Conservation (phyloP, 768 basidiomycete species). For the Leccinum subgranulosum region DNA sequence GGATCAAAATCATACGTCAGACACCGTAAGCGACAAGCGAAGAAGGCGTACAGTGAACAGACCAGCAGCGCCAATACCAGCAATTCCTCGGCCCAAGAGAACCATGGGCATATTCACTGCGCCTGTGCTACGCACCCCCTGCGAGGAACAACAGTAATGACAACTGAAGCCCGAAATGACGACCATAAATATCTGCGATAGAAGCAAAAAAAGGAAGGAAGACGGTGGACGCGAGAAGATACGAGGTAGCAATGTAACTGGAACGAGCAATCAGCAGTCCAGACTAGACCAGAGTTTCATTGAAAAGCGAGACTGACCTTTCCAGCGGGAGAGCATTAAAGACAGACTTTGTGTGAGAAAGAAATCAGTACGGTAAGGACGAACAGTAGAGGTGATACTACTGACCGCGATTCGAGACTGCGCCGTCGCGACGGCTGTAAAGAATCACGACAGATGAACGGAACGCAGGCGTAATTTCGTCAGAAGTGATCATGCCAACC, state of each 20-base stretch:
- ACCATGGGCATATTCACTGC: slow-evolving; percentile 44
- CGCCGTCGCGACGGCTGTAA: slow-evolving; percentile 48
- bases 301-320: slow-evolving; percentile 13
- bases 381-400: neutral
- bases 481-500: neutral
- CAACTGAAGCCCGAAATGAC: slow-evolving; percentile 45
- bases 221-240: slow-evolving; percentile 49
- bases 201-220: slow-evolving; percentile 52
- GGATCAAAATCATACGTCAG: neutral
- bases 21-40: neutral
- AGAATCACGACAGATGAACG: neutral
- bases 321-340: slow-evolving; percentile 28
- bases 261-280: neutral
- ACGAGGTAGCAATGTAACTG: slow-evolving; percentile 49
- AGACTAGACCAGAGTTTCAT: neutral
- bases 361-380: neutral
- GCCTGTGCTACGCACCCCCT: slow-evolving; percentile 46
- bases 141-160: slow-evolving; percentile 43
- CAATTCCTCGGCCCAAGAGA: slow-evolving; percentile 45
- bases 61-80: slow-evolving; percentile 49
- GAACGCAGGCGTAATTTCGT: neutral
- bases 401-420: slow-evolving; percentile 49
- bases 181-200: slow-evolving; percentile 48
- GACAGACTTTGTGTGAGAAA: slow-evolving; percentile 17
- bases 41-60: slow-evolving; percentile 31